phyloP scores from a whole-genome alignment of 305 asterid genomes.

The Stenogyne calaminthoides region DNA sequence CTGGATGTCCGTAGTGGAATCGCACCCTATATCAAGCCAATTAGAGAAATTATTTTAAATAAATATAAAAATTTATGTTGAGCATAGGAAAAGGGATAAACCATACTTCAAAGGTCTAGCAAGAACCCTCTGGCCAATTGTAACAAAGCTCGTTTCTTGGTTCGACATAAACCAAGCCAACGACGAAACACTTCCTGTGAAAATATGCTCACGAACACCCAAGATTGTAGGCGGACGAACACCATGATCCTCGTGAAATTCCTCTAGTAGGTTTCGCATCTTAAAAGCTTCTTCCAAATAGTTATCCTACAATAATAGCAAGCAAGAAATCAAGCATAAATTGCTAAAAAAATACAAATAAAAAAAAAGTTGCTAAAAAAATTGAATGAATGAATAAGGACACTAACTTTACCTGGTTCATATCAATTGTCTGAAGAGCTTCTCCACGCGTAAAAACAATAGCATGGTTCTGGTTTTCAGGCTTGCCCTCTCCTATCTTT shows the following conservation, averaged over 20 bases:
- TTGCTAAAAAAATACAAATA: constrained; percentile 10
- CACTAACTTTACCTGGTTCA: constrained; percentile 83
- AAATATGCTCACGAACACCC: constrained; percentile 98
- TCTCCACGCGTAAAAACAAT: constrained; percentile 92
- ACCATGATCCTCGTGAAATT: constrained; percentile 97
- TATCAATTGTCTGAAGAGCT: constrained; percentile 99
- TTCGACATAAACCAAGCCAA: constrained; percentile 99
- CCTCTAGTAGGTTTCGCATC: constrained; percentile 99
- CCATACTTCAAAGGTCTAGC: constrained; percentile 96
- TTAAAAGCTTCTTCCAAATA: constrained; percentile 99
- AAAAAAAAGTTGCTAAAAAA: constrained; percentile 7
- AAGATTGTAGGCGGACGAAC: constrained; percentile 96
- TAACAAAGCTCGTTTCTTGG: constrained; percentile 99
- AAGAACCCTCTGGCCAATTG: constrained; percentile 99
- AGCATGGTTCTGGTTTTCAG: constrained; percentile 99
- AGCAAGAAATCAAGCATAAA: constrained; percentile 24
- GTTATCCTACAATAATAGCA: constrained; percentile 66
- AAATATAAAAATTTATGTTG: background rate
- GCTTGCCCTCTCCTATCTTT: constrained; percentile 98
- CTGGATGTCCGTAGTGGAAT: constrained; percentile 97
- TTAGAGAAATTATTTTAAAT: constrained; percentile 17
- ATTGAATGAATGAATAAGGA: constrained; percentile 20
- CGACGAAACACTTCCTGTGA: constrained; percentile 99
- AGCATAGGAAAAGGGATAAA: constrained; percentile 25
- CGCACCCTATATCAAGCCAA: constrained; percentile 63